A percentile compares a stretch with the other conserved stretches of the same genome.
Conservation (phyloP, 805 yeast species). For the Teunomyces tritomae region DNA sequence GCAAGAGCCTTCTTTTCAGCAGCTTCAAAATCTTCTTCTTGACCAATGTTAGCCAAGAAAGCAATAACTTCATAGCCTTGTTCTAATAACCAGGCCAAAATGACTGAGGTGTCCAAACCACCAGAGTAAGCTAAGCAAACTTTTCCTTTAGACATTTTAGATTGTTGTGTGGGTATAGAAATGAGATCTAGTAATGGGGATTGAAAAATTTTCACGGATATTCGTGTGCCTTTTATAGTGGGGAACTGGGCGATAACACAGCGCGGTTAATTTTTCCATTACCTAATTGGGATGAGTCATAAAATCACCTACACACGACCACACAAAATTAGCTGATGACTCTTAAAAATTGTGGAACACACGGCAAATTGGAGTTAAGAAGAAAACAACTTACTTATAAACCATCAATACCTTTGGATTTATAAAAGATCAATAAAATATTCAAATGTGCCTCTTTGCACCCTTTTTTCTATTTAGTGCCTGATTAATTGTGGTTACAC, state of each 20-base stretch:
- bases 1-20: constrained; percentile 95
- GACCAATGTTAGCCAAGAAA: constrained; percentile 97
- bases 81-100: constrained; percentile 96
- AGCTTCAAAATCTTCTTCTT: constrained; percentile 98
- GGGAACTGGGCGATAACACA: constrained; percentile 19
- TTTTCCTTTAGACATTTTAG: constrained; percentile 88
- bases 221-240: constrained; percentile 16
- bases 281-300: constrained; percentile 27
- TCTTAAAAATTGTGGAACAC: no score
- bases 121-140: constrained; percentile 99
- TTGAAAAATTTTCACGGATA: constrained; percentile 11
- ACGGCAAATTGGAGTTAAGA: no score
- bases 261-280: constrained; percentile 26
- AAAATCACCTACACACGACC: constrained; percentile 3
- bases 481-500: not conserved
- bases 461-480: no score
- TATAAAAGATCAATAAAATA: no score
- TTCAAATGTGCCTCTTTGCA: no score
- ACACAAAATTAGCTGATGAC: no score
- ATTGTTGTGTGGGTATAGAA: not conserved
- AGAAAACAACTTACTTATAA: no score
- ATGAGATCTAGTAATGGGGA: constrained; percentile 1
- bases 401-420: no score
- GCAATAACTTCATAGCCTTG: constrained; percentile 98
- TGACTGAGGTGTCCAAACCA: constrained; percentile 96